These are phyloP conservation scores for Epichloe baconii DNA, from an alignment of 2,329 filamentous ascomycete species.

Conservation along the genomic window DNA sequence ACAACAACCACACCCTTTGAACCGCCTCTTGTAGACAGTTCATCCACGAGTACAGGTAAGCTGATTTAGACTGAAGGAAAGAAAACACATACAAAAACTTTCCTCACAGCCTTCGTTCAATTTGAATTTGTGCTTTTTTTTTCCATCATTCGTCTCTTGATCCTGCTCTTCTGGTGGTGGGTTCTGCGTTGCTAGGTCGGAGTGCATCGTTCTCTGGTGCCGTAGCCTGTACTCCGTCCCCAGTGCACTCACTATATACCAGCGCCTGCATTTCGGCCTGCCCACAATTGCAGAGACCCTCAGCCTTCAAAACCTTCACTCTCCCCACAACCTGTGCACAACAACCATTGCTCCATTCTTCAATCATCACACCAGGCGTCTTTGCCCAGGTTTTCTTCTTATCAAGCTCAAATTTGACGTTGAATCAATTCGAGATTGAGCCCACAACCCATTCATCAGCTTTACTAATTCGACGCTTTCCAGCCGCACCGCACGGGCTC, in stretches of 20 bases:
- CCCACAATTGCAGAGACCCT: not conserved
- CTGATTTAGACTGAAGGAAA: not conserved
- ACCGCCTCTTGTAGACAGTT: not conserved
- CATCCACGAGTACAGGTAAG: not conserved
- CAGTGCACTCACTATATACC: not conserved
- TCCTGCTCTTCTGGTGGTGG: not conserved
- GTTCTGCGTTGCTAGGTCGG: not conserved
- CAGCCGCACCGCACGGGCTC: not conserved
- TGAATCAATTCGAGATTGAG: not conserved
- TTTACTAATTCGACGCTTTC: not conserved
- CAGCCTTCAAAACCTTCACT: conserved; percentile 5
- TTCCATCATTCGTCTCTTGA: no score
- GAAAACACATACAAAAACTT: not conserved
- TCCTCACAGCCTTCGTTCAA: no score
- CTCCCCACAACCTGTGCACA: not conserved
- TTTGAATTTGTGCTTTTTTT: no score
- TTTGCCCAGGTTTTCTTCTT: not conserved
- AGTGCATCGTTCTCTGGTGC: not conserved
- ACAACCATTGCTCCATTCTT: not conserved
- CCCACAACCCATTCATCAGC: not conserved
- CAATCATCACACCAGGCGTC: not conserved
- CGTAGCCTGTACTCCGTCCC: not conserved
- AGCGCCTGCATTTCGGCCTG: not conserved
- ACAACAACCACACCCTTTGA: not conserved
- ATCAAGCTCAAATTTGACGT: not conserved